A percentile compares a stretch with the other conserved stretches of the same genome.
phyloP scores from a whole-genome alignment of 1,139 yeast species.

The Yamadazyma friedrichii region DNA sequence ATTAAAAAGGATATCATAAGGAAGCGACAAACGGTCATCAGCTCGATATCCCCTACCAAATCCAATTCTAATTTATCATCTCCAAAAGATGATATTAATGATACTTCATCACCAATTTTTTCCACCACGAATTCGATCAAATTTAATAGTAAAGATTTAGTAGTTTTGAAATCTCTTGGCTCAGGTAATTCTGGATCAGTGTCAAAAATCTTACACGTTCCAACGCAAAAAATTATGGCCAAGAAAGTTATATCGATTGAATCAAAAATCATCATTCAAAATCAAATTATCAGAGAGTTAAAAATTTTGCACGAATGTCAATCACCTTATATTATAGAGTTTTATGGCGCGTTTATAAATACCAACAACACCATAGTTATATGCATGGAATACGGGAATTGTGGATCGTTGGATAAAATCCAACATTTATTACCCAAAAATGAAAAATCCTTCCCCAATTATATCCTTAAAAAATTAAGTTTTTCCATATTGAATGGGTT shows the following conservation, averaged over 20 bases:
- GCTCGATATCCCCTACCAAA: constrained; percentile 45
- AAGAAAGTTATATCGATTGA: constrained; percentile 86
- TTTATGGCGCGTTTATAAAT: constrained; percentile 81
- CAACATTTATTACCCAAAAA: constrained; percentile 44
- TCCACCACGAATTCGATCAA: constrained; percentile 41
- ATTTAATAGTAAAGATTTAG: constrained; percentile 65
- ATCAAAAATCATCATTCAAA: constrained; percentile 74
- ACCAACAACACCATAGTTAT: constrained; percentile 70
- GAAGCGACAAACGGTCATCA: constrained; percentile 44
- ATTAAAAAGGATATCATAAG: constrained; percentile 12
- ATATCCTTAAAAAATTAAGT: constrained; percentile 71
- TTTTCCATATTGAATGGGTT: constrained; percentile 79
- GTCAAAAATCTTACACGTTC: constrained; percentile 81
- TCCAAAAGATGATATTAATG: constrained; percentile 10
- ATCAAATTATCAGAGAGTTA: constrained; percentile 84
- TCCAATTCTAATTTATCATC: constrained; percentile 23
- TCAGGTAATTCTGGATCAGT: constrained; percentile 95
- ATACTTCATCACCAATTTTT: constrained; percentile 31
- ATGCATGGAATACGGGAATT: constrained; percentile 95
- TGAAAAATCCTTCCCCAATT: constrained; percentile 51
- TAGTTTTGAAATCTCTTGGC: constrained; percentile 76
- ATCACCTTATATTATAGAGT: constrained; percentile 79
- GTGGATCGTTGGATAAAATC: constrained; percentile 87
- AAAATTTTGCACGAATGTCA: constrained; percentile 89
- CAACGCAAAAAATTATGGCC: constrained; percentile 88